Percentiles rank a stretch among this genome's conserved stretches.
These are phyloP conservation scores for Paracamarosporium sp. DNA, from an alignment of 2,329 filamentous ascomycete genomes.

Conservation along the genomic window DNA sequence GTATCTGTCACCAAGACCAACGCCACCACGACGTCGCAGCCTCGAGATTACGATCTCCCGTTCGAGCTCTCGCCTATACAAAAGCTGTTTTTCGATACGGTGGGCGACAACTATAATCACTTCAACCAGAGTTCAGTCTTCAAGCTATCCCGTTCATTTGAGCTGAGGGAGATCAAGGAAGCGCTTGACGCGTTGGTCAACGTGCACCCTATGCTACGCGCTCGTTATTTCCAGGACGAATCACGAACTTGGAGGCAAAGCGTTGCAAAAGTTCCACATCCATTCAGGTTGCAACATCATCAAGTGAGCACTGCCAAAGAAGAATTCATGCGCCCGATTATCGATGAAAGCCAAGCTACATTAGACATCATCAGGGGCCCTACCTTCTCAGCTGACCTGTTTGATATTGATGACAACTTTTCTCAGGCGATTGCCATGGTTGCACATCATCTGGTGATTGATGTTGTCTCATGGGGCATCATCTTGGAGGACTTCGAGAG, in stretches of 20 bases:
- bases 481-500: constrained; percentile 47
- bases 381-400: constrained; percentile 51
- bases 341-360: constrained; percentile 39
- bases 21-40: neutral
- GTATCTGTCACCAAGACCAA: constrained; percentile 20
- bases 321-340: constrained; percentile 23
- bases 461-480: constrained; percentile 49
- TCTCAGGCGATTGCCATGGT: constrained; percentile 45
- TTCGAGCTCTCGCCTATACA: constrained; percentile 42
- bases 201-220: constrained; percentile 50
- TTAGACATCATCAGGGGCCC: constrained; percentile 45
- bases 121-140: constrained; percentile 44
- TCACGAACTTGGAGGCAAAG: constrained; percentile 41
- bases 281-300: constrained; percentile 36
- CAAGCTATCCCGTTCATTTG: constrained; percentile 28
- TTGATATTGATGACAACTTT: constrained; percentile 42
- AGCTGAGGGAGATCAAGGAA: constrained; percentile 28
- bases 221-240: constrained; percentile 40
- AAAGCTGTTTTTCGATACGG: constrained; percentile 34
- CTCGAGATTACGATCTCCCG: constrained; percentile 27
- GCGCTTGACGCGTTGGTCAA: constrained; percentile 41
- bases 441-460: constrained; percentile 45
- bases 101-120: constrained; percentile 32
- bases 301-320: constrained; percentile 16
- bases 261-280: constrained; percentile 31